These are phyloP conservation scores for Candida xiaguanensis DNA, from an alignment of 805 yeast genomes.

Conservation along the genomic window DNA sequence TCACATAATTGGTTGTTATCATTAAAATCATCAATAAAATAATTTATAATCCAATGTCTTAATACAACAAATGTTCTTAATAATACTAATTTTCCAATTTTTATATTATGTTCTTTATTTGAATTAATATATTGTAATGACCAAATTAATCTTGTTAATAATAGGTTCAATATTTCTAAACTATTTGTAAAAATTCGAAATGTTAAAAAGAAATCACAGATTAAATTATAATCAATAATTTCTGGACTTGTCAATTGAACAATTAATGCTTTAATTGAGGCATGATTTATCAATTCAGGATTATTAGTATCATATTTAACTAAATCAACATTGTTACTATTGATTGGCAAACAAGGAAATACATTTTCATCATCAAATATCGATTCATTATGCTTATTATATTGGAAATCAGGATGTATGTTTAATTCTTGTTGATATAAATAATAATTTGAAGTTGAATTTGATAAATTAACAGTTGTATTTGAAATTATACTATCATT, in stretches of 20 bases:
- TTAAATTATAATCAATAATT: conserved; percentile 67
- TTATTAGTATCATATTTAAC: conserved; percentile 34
- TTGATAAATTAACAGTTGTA: conserved; percentile 7
- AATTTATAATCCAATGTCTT: conserved; percentile 87
- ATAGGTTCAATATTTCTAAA: conserved; percentile 53
- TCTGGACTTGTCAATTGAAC: conserved; percentile 70
- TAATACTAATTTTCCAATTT: conserved; percentile 61
- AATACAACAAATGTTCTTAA: conserved; percentile 82
- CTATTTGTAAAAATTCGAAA: conserved; percentile 67
- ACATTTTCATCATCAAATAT: conserved; percentile 33
- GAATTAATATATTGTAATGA: conserved; percentile 46
- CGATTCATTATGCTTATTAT: conserved; percentile 35
- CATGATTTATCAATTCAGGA: conserved; percentile 32
- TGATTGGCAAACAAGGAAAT: conserved; percentile 28
- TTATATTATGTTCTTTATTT: conserved; percentile 18
- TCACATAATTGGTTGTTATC: conserved; percentile 31
- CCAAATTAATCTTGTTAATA: conserved; percentile 71
- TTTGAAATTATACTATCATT: neutral
- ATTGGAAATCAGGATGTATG: conserved; percentile 21
- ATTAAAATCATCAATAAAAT: conserved; percentile 75
- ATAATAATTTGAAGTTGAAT: conserved; percentile 8
- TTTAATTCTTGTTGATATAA: conserved; percentile 9
- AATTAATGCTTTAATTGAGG: conserved; percentile 44
- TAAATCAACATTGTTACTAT: conserved; percentile 13
- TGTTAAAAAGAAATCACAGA: conserved; percentile 84